These are phyloP conservation scores for Plasmodium sp. DNA, from an alignment of 169 alveolate species.

Conservation along the genomic window DNA sequence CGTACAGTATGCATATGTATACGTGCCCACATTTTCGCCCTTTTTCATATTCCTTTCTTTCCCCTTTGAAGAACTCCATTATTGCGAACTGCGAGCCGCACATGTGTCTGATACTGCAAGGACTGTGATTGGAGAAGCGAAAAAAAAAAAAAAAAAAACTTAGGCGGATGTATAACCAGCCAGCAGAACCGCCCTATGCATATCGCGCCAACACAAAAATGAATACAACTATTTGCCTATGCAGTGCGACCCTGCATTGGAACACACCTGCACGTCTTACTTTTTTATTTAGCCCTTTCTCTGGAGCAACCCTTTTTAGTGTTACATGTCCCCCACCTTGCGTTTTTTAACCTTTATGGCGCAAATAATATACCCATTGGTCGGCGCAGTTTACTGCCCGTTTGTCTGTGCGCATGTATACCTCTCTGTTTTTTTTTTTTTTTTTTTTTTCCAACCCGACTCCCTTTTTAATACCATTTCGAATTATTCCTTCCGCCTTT, in stretches of 20 bases:
- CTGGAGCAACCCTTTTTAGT: not conserved
- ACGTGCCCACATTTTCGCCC: not conserved
- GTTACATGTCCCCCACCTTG: not conserved
- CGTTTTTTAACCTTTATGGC: not conserved
- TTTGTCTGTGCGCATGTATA: no score
- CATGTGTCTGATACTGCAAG: conserved; percentile 30
- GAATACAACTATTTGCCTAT: not conserved
- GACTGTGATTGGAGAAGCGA: not conserved
- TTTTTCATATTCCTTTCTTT: not conserved
- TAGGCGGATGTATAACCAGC: not conserved
- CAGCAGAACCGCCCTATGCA: not conserved
- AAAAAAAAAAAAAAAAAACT: not conserved
- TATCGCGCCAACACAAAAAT: not conserved
- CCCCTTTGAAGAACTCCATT: conserved; percentile 43
- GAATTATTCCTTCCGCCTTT: not conserved
- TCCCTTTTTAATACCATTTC: not conserved
- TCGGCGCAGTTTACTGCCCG: no score
- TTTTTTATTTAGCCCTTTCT: not conserved
- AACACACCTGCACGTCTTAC: not conserved
- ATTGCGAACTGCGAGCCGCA: conserved; percentile 60
- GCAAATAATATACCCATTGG: no score
- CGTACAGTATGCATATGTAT: not conserved
- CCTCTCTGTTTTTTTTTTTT: no score
- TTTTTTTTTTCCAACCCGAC: not conserved
- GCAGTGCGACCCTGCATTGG: not conserved